Conservation (phyloP, 371 early-diverging fungal genomes). For the Smittium mucronatum region DNA sequence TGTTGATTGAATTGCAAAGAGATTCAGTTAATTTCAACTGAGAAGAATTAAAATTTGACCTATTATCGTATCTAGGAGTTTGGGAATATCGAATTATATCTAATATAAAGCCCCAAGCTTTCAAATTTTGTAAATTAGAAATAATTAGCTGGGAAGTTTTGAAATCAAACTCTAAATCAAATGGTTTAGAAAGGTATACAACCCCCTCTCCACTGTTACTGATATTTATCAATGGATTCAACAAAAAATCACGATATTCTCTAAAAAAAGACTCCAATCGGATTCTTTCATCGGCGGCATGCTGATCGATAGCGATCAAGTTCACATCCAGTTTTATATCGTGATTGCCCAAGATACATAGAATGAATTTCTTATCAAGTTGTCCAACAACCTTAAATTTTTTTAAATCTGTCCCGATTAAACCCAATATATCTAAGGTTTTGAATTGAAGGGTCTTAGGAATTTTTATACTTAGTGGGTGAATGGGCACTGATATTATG, state of each 20-base stretch:
- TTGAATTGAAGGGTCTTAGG: not conserved
- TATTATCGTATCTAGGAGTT: not conserved
- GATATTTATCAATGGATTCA: not conserved
- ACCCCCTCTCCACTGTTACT: not conserved
- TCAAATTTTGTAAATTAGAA: not conserved
- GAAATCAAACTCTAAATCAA: not conserved
- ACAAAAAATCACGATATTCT: slow-evolving; percentile 30
- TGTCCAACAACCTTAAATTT: slow-evolving; percentile 40
- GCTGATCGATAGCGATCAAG: slow-evolving; percentile 61
- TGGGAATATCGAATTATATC: not conserved
- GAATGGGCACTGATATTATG: not conserved
- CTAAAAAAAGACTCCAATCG: slow-evolving; percentile 52
- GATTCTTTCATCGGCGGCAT: slow-evolving; percentile 75
- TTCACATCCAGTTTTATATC: slow-evolving; percentile 11
- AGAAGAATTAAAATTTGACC: not conserved
- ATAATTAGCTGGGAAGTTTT: not conserved
- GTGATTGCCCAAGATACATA: slow-evolving; percentile 22
- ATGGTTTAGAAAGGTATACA: not conserved
- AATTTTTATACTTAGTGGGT: not conserved
- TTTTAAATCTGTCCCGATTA: not conserved
- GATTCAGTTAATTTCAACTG: not conserved
- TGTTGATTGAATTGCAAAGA: not conserved
- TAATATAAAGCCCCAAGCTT: slow-evolving; percentile 8
- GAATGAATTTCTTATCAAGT: slow-evolving; percentile 53
- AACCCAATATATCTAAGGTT: not conserved